phyloP scores from a whole-genome alignment of 2,329 filamentous ascomycete species.

The Penicillium sp. region DNA sequence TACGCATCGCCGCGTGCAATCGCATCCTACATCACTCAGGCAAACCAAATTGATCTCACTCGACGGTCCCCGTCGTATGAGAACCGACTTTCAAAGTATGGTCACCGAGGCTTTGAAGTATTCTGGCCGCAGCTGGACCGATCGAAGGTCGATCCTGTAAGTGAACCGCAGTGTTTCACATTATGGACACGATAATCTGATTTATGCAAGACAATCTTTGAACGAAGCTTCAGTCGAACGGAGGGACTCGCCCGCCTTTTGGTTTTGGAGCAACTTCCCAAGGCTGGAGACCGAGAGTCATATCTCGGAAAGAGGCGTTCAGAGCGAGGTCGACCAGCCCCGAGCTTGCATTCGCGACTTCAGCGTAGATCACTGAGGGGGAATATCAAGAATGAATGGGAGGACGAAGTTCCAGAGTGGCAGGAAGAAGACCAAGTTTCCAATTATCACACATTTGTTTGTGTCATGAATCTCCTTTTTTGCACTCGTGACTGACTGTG shows the following conservation, averaged over 20 bases:
- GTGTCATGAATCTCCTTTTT: conserved; percentile 48
- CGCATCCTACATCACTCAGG: conserved; percentile 76
- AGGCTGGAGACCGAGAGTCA: conserved; percentile 63
- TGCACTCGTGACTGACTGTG: background rate
- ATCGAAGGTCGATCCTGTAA: conserved; percentile 68
- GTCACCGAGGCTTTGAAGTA: conserved; percentile 79
- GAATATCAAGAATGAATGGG: conserved; percentile 74
- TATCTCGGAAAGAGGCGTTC: conserved; percentile 69
- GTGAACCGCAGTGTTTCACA: background rate
- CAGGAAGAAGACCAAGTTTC: conserved; percentile 73
- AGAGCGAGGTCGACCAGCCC: conserved; percentile 70
- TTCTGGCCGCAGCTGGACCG: conserved; percentile 76
- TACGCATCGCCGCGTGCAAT: conserved; percentile 76
- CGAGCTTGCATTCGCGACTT: conserved; percentile 42
- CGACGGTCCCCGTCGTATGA: conserved; percentile 84
- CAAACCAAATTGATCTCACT: conserved; percentile 76
- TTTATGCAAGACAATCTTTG: conserved; percentile 66
- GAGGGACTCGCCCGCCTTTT: conserved; percentile 76
- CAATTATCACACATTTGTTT: conserved; percentile 74
- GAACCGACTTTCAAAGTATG: conserved; percentile 82
- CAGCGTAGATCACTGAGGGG: conserved; percentile 51
- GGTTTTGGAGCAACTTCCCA: conserved; percentile 76
- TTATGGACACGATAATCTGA: background rate
- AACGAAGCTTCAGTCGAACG: conserved; percentile 74
- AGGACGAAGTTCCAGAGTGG: conserved; percentile 85